Conservation (phyloP, 345 rosid species). For the Eucalyptus cloeziana region DNA sequence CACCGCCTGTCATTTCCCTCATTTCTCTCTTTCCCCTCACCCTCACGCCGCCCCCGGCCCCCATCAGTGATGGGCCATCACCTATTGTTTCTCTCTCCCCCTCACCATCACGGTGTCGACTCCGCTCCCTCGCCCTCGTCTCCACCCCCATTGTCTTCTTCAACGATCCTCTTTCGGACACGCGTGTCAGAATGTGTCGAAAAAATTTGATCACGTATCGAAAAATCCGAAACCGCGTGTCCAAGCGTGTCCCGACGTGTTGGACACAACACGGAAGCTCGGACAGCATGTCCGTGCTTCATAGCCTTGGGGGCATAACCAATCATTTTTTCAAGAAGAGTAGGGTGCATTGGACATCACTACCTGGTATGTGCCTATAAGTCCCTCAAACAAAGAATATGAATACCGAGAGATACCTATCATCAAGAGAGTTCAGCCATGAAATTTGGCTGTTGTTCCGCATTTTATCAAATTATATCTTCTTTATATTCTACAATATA, state of each 20-base stretch:
- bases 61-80: too few species aligned
- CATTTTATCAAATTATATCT: neutral
- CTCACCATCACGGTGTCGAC: fast-evolving
- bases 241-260: fast-evolving
- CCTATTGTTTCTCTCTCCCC: too few species aligned
- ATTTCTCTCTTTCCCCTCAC: too few species aligned
- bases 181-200: fast-evolving
- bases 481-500: neutral
- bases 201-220: fast-evolving
- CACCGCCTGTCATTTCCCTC: too few species aligned
- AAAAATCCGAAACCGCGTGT: fast-evolving
- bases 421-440: neutral
- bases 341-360: neutral
- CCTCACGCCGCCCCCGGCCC: too few species aligned
- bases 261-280: fast-evolving
- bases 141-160: fast-evolving
- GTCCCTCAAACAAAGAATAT: neutral
- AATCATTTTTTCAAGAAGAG: neutral
- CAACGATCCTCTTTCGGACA: fast-evolving
- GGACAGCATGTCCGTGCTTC: fast-evolving
- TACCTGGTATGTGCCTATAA: neutral
- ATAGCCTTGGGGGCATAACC: neutral
- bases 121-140: fast-evolving
- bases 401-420: neutral
- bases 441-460: neutral